Evolutionary conservation across 768 basidiomycete genomes (phyloP), one percentile per base, ranked within the genome.

Genomic region (Lanmaoa pseudosensibilis): DNA sequence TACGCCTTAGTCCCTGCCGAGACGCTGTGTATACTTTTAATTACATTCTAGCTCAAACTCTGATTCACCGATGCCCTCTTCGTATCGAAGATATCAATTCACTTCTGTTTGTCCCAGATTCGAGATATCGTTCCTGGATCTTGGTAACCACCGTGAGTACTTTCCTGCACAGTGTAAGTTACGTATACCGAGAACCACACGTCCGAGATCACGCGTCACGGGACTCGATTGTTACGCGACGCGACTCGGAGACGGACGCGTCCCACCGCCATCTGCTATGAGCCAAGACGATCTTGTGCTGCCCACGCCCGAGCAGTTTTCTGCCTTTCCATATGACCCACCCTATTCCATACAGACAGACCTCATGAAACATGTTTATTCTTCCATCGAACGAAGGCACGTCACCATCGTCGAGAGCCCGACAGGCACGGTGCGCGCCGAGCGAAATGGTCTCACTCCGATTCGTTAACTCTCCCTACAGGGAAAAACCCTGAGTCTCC

Each of bases 341-440:
- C 94, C 94, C 3, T 96, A 96, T 69, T 68, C 79, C 18, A 95
- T 96, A 55, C 96, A 98, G 69, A 75, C 80, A 0, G 83, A 90
- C 36, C 83, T 98, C 27, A 97, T 98, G 95, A 84, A 78, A 18
- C 91, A 94, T 60, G 75, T 98, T 1, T 98, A 94, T 70, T 64
- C 79, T 7, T 79, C 88, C 0, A 88, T 97, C 44, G 92, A 95
- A 69, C 61, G 75, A n/a, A 76, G 75, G 44, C 84, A 85, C 60
- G 82, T 97, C 18, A 83, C 92, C 1, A 87, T 98, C 47, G 80
- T 95, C 32, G 92, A 94, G 71, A 91, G 88, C 61, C 93, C 93
- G 0, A 94, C 93, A 0, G 93, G 92, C 63, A 94, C 92, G 25
- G 92, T 92, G 55, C 70, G 82, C 65, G 41, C 36, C 10, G 30